phyloP scores from a whole-genome alignment of 768 basidiomycete genomes.

The Astraeus odoratus region DNA sequence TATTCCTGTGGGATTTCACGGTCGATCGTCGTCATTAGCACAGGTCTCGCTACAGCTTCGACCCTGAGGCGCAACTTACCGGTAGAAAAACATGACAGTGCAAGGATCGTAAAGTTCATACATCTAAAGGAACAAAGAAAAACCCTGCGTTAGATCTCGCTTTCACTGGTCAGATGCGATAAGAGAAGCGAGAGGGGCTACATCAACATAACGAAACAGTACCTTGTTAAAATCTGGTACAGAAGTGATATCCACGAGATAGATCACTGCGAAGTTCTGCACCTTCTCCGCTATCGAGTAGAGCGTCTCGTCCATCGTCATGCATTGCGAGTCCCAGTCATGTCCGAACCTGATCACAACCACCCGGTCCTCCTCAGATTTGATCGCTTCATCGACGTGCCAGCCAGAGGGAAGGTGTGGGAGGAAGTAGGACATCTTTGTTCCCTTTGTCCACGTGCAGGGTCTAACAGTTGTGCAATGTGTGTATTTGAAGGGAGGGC shows the following conservation, averaged over 20 bases:
- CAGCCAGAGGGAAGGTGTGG: slow-evolving; percentile 88
- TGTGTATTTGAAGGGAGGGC: not conserved
- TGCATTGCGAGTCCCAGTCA: slow-evolving; percentile 90
- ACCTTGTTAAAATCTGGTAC: slow-evolving; percentile 99
- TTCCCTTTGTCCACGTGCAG: not conserved
- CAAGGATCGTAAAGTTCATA: slow-evolving; percentile 97
- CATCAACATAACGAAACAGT: not conserved
- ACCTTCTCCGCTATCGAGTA: slow-evolving; percentile 91
- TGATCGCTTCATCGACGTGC: slow-evolving; percentile 99
- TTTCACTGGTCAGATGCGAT: not conserved
- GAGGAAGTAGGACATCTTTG: slow-evolving; percentile 78
- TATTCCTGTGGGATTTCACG: slow-evolving; percentile 54
- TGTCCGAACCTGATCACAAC: slow-evolving; percentile 94
- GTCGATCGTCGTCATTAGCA: not conserved
- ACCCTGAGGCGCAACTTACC: slow-evolving; percentile 44
- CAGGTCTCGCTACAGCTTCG: not conserved
- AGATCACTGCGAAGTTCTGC: slow-evolving; percentile 98
- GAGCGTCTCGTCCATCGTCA: slow-evolving; percentile 98
- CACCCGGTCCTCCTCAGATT: slow-evolving; percentile 93
- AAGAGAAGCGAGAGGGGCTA: not conserved
- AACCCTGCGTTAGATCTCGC: not conserved
- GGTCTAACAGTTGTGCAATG: not conserved
- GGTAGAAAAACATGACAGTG: slow-evolving; percentile 98
- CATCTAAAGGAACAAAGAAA: slow-evolving; percentile 54
- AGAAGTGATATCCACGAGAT: slow-evolving; percentile 89